Base-by-base conservation (phyloP, 2,329 filamentous ascomycete species). In the Orbilia brochopaga region DNA sequence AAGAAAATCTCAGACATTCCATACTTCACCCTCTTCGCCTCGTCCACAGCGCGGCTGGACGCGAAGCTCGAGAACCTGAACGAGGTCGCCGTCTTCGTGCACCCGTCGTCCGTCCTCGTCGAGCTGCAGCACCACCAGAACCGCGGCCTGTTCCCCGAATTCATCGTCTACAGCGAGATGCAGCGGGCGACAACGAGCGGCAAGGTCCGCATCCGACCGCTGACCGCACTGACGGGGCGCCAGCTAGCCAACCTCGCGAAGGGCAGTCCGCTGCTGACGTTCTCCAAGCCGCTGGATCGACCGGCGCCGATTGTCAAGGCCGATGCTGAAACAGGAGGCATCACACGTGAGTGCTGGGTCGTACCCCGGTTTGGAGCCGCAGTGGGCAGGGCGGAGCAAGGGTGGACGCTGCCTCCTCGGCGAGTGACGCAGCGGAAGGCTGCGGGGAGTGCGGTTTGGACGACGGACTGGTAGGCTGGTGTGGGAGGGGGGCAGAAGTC, bases 231-330 rank as follows among this genome's bases (percentile, higher is more conserved):
- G 5, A 90, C 87, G 15, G 89, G 87, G 0, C 84, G 85, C 1
- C 90, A 95, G 78, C 83, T 99, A 4, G 86, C 90, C 2, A 87
- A 86, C 0, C 82, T 97, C 61, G 90, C 92, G 3, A 89, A 91
- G 78, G 90, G 90, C 0, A 97, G 94, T 11, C 90, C 92, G 54
- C 81, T 99, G 60, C 79, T 97, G 21, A 86, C 86, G 40, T 92
- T 93, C 75, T 90, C 91, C 2, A 97, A 97, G 81, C 93, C 94
- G 0, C 88, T 97, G 78, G 94, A 94, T 76, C 92, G 94, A 82
- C 85, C 90, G 13, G 81, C 85, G 74, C 77, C 81, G 2, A 82
- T 84, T 73, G 79, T 80, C 44, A 80, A 82, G 53, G 80, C 79
- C 10, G 82, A 81, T 0, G 78, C 80, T 54, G 80, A 79, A 48